A percentile compares a stretch with the other conserved stretches of the same genome.
Conservation (phyloP, 345 rosid genomes). For the Salix dunnii region DNA sequence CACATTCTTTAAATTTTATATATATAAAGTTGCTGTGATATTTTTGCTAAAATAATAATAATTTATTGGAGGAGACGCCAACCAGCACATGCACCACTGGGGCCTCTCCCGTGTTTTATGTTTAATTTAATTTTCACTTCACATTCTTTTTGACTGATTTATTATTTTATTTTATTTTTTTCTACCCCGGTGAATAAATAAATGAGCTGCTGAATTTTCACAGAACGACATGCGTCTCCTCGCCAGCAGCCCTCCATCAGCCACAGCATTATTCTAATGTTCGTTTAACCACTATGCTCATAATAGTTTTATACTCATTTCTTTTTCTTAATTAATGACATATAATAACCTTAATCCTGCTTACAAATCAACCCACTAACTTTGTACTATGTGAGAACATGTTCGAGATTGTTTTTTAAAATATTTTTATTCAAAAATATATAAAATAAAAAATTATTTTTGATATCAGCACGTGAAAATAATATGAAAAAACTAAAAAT, state of each 20-base stretch:
- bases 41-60: background rate
- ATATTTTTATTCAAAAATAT: too few relatives aligned
- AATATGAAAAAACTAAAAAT: too few relatives aligned
- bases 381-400: too few relatives aligned
- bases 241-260: background rate
- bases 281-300: too few relatives aligned
- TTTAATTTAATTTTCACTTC: background rate
- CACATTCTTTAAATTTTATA: too few relatives aligned
- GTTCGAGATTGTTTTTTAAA: too few relatives aligned
- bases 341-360: too few relatives aligned
- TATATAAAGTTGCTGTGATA: background rate
- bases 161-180: background rate
- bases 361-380: too few relatives aligned
- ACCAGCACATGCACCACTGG: slow-evolving; percentile 25
- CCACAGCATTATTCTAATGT: background rate
- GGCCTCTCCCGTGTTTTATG: background rate
- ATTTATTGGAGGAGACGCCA: slow-evolving; percentile 18
- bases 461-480: too few relatives aligned
- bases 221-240: background rate
- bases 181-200: background rate
- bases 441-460: too few relatives aligned
- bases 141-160: background rate
- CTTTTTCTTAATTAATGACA: too few relatives aligned
- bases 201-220: background rate
- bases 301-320: too few relatives aligned